A percentile compares a stretch with the other conserved stretches of the same genome.
phyloP scores from a whole-genome alignment of 805 yeast species.

The Starmerella cellae region DNA sequence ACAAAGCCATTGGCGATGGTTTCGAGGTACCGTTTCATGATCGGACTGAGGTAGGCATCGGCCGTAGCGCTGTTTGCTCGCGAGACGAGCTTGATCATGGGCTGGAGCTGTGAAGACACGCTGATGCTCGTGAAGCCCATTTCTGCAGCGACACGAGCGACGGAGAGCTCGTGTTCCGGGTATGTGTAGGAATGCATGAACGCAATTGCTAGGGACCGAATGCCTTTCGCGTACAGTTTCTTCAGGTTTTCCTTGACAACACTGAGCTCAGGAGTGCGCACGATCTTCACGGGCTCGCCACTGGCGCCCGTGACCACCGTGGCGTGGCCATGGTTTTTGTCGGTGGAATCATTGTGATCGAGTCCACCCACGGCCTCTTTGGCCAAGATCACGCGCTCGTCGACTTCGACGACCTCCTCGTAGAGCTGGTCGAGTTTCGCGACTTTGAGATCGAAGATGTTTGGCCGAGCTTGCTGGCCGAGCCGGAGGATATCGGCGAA shows the following conservation, averaged over 20 bases:
- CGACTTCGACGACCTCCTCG: constrained; percentile 65
- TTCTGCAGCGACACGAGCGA: constrained; percentile 46
- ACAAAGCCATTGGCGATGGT: constrained; percentile 51
- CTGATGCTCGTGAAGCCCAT: constrained; percentile 61
- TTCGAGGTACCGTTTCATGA: constrained; percentile 48
- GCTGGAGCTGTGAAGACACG: constrained; percentile 53
- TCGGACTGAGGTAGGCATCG: constrained; percentile 76
- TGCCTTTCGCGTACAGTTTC: constrained; percentile 41
- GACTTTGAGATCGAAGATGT: constrained; percentile 72
- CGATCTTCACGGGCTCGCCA: constrained; percentile 51
- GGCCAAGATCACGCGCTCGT: constrained; percentile 79
- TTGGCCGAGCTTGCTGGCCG: constrained; percentile 87
- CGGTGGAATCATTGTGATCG: not conserved
- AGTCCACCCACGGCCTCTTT: constrained; percentile 49
- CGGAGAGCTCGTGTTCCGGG: constrained; percentile 51
- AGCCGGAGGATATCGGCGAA: constrained; percentile 69
- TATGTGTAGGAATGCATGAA: constrained; percentile 61
- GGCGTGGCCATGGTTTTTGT: constrained; percentile 16
- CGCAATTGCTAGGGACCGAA: constrained; percentile 58
- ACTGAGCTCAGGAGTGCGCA: constrained; percentile 37
- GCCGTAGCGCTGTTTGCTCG: constrained; percentile 69
- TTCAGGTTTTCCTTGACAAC: constrained; percentile 34
- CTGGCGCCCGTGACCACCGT: constrained; percentile 42
- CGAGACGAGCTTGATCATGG: constrained; percentile 65
- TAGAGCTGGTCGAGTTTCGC: constrained; percentile 59